A percentile compares a stretch with the other conserved stretches of the same genome.
Conservation (phyloP, 495 filamentous ascomycete species). For the Lineolata rhizophorae region DNA sequence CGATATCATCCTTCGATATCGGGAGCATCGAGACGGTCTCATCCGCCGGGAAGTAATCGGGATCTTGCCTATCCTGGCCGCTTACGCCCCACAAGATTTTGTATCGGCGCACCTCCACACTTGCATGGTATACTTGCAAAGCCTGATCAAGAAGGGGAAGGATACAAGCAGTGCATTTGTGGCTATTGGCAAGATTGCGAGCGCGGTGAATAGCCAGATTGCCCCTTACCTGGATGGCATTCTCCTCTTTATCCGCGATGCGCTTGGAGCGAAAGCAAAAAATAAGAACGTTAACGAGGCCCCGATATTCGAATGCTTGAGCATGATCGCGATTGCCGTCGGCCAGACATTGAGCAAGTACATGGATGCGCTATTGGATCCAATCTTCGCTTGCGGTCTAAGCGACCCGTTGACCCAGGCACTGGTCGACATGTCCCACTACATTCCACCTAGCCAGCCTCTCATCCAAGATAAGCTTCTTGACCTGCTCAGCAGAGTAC, state of each 20-base stretch:
- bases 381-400: constrained; percentile 89
- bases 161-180: constrained; percentile 83
- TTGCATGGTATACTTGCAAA: constrained; percentile 91
- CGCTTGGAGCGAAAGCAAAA: constrained; percentile 60
- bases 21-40: constrained; percentile 71
- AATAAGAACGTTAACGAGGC: constrained; percentile 55
- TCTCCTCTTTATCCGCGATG: constrained; percentile 76
- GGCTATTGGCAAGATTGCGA: constrained; percentile 89
- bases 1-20: constrained; percentile 73
- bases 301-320: constrained; percentile 97
- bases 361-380: constrained; percentile 86
- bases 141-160: constrained; percentile 86
- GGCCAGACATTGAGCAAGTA: constrained; percentile 95
- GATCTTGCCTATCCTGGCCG: constrained; percentile 80
- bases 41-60: constrained; percentile 74
- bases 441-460: constrained; percentile 82
- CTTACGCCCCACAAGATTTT: constrained; percentile 77
- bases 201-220: constrained; percentile 79
- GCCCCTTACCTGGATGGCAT: constrained; percentile 90
- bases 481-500: constrained; percentile 82
- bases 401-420: constrained; percentile 85
- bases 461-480: constrained; percentile 85
- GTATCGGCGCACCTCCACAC: constrained; percentile 62
- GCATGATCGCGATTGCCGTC: constrained; percentile 82
- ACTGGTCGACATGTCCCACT: constrained; percentile 93